Evolutionary conservation across 495 filamentous ascomycete genomes (phyloP).

Genomic region (Penicillium turbatum): DNA sequence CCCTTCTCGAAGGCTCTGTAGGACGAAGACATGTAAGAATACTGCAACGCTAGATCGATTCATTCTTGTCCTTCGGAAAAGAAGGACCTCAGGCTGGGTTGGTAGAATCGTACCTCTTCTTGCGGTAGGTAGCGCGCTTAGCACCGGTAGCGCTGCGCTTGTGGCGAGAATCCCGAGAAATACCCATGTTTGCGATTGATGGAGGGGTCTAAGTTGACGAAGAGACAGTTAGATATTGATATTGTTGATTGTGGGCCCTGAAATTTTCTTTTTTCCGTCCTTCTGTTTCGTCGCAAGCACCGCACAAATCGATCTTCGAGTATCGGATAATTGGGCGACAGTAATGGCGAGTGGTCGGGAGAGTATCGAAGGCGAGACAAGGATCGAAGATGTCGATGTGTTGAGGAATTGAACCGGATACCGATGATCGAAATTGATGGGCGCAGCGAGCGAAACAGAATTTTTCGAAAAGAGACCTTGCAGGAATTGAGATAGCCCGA

Average conservation of each 20-base stretch:
- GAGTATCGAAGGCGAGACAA: constrained; percentile 1
- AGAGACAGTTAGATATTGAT: constrained; percentile 25
- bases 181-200: constrained; percentile 88
- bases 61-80: constrained; percentile 6
- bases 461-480: constrained; percentile 13
- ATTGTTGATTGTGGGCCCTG: constrained; percentile 19
- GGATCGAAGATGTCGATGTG: constrained; percentile 9
- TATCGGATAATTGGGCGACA: constrained; percentile 1
- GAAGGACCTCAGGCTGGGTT: constrained; percentile 9
- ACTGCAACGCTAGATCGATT: not conserved
- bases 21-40: constrained; percentile 19
- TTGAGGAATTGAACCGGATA: constrained; percentile 12
- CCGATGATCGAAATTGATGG: constrained; percentile 17
- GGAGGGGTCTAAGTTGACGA: constrained; percentile 44
- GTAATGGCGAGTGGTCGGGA: not conserved
- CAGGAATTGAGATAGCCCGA: constrained; percentile 13
- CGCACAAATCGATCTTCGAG: constrained; percentile 11
- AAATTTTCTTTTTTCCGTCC: constrained; percentile 11
- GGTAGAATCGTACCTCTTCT: constrained; percentile 62
- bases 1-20: constrained; percentile 98
- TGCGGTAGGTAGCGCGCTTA: constrained; percentile 91
- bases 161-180: constrained; percentile 98
- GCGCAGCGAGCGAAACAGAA: constrained; percentile 27
- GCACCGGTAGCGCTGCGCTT: constrained; percentile 97
- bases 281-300: constrained; percentile 25